Conservation (phyloP, 2,329 filamentous ascomycete species). For the Aspergillus tubingensis region DNA sequence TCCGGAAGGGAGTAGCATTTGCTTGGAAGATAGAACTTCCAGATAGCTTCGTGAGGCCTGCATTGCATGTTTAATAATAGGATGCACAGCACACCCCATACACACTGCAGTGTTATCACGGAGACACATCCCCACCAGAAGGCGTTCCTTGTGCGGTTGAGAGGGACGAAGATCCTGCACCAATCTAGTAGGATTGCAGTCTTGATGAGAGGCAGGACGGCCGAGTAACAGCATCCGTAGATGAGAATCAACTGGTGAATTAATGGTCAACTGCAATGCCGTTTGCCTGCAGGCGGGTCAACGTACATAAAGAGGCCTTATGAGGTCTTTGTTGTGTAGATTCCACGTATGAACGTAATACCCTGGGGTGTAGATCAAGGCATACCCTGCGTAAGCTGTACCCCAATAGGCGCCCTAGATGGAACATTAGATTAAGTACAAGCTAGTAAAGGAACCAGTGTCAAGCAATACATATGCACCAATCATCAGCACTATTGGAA, state of each 20-base stretch:
- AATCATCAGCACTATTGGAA: constrained; percentile 10
- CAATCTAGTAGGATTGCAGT: constrained; percentile 49
- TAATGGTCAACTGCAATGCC: no score
- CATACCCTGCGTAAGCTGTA: constrained; percentile 19
- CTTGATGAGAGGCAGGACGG: constrained; percentile 44
- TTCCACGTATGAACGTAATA: constrained; percentile 27
- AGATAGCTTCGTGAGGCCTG: constrained; percentile 36
- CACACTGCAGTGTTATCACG: constrained; percentile 34
- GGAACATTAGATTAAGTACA: not conserved
- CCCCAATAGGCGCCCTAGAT: constrained; percentile 25
- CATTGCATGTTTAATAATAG: constrained; percentile 40
- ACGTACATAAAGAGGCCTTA: constrained; percentile 20
- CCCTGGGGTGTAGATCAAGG: constrained; percentile 19
- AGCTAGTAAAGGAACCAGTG: not conserved
- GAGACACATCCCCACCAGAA: constrained; percentile 42
- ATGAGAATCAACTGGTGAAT: constrained; percentile 27
- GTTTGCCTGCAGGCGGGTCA: not conserved
- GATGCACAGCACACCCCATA: constrained; percentile 31
- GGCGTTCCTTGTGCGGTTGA: constrained; percentile 23
- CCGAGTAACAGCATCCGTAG: constrained; percentile 40
- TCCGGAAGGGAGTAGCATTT: constrained; percentile 34
- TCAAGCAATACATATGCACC: constrained; percentile 10
- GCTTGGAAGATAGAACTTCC: constrained; percentile 34
- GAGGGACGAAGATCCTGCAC: constrained; percentile 41
- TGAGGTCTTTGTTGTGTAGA: constrained; percentile 18